Evolutionary conservation across 1,284 basidiomycete genomes (phyloP).

Genomic region (Agaricales sp.): DNA sequence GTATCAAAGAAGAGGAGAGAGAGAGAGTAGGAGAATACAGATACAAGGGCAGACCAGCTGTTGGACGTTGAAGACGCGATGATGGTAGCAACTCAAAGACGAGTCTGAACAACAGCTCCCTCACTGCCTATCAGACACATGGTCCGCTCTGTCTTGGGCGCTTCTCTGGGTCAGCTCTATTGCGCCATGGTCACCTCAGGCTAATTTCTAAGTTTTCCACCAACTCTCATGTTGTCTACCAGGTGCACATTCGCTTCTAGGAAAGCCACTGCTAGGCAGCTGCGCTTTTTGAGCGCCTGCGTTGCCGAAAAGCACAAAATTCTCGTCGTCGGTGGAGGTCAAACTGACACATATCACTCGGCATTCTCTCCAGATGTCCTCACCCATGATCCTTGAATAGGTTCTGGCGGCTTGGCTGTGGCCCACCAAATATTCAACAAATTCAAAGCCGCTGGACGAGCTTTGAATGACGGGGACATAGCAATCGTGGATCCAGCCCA

Average conservation of each 20-base stretch:
- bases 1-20: slow-evolving; percentile 8
- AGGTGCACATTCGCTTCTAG: neutral
- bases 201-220: no score
- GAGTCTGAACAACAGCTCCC: neutral
- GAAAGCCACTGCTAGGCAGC: no score
- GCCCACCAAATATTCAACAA: slow-evolving; percentile 72
- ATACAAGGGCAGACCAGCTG: slow-evolving; percentile 17
- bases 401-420: slow-evolving; percentile 67
- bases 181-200: no score
- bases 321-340: slow-evolving; percentile 59
- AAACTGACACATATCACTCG: slow-evolving; percentile 12
- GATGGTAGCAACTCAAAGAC: neutral
- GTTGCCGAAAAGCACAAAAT: slow-evolving; percentile 46
- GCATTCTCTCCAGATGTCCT: neutral
- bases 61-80: slow-evolving; percentile 9
- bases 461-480: slow-evolving; percentile 66
- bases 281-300: slow-evolving; percentile 27
- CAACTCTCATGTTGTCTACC: neutral
- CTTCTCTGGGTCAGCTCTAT: no score
- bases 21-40: slow-evolving; percentile 5
- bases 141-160: neutral
- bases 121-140: neutral
- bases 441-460: slow-evolving; percentile 10
- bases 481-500: slow-evolving; percentile 74
- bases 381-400: slow-evolving; percentile 25